Conservation (phyloP, 139 green algal species). For the Diplosphaera chodatii region DNA sequence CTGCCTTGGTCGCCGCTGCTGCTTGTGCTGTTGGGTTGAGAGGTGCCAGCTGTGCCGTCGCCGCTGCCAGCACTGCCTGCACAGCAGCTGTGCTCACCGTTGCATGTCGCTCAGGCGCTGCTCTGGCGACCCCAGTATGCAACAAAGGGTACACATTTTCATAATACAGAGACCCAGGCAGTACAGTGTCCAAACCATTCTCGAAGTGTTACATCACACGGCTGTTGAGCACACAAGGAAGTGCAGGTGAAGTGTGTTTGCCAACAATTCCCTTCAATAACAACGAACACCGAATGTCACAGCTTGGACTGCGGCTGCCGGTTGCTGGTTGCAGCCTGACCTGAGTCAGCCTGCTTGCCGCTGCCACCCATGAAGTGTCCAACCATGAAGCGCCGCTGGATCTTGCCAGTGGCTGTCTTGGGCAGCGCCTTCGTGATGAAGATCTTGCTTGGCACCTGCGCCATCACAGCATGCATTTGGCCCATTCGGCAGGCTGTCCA, state of each 20-base stretch:
- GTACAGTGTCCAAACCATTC: too few species aligned
- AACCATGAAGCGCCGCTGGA: constrained; percentile 71
- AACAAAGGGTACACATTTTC: too few species aligned
- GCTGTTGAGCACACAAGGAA: too few species aligned
- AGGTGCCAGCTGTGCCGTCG: too few species aligned
- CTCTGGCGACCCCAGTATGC: neutral
- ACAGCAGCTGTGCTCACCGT: too few species aligned
- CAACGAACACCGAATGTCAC: neutral
- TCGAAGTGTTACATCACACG: too few species aligned
- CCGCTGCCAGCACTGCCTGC: neutral
- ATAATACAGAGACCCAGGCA: too few species aligned
- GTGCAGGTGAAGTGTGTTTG: too few species aligned
- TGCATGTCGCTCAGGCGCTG: neutral
- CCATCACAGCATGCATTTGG: neutral
- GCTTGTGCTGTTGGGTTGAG: neutral
- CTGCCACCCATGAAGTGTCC: constrained; percentile 32
- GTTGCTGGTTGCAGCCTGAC: neutral
- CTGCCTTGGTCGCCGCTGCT: neutral
- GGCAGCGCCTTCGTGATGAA: constrained; percentile 65
- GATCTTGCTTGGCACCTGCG: constrained; percentile 46
- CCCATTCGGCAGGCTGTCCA: too few species aligned
- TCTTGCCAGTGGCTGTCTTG: constrained; percentile 79
- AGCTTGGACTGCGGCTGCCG: neutral
- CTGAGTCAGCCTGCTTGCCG: neutral
- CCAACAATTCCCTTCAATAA: too few species aligned